Evolutionary conservation across 768 basidiomycete genomes (phyloP), one percentile per base, ranked within the genome.

Genomic region (Leccinum incarnatum): DNA sequence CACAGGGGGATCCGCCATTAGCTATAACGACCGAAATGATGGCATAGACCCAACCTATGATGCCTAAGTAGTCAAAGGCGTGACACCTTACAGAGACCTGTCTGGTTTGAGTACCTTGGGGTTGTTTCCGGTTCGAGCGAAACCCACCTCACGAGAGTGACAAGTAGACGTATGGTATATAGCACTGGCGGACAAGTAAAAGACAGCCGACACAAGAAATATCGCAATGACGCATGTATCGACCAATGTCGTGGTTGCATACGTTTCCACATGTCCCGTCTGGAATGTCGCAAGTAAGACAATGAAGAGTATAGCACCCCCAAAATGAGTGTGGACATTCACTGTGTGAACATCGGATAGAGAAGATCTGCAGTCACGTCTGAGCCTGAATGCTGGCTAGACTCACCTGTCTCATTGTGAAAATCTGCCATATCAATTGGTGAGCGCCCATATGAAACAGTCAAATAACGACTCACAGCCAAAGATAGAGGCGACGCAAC

Each of bases 281-380:
- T 80, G 79, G 62, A 86, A 83, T 5, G 83, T 83, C 42, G 69
- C 66, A 36, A 88, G 75, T 54, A 89, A 73, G 69, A 79, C 78
- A 15, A 75, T 65, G 68, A 91, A 91, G 25, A 90, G 65, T 4
- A 83, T 67, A 32, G 87, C 84, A 27, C 85, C 89, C 76, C 84
- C 81, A 8, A 93, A 76, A 69, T 95, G 93, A 59, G 81, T 88
- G 72, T 93, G 89, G 49, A 95, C 92, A 74, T 95, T 95, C 56
- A 95, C 91, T 91, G 54, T 49, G 48, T 34, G 65, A 60, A 59
- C 52, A 59, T 65, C 36, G 53, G 52, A 63, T 27, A 57, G 29
- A 55, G 55, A 42, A 32, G 45, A 51, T 55, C 50, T 58, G 12
- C 48, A 30, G 59, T 49, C 30, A 54, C 30, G 37, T n/a, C 55